Base-by-base conservation (phyloP, 345 rosid genomes). In the Pugionium cornutum region DNA sequence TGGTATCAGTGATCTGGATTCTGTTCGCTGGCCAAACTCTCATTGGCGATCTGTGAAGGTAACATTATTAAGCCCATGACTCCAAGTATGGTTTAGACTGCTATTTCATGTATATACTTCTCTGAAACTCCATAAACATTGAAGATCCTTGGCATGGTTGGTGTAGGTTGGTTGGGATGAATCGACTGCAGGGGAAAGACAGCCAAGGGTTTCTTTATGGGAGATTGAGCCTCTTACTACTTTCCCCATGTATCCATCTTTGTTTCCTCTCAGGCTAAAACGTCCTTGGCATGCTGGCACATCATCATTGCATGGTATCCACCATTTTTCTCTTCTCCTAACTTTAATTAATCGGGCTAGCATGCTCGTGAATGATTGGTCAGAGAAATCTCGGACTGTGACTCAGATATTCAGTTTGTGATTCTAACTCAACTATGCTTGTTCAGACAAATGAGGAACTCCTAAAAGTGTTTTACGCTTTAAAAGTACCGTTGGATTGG, bases 151-250 rank as follows among this genome's bases (percentile, higher is more conserved):
- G 54, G 9, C 3, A 18, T 11, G 46, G n/a, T 29, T 72, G 55
- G 39, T 81, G 68, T 70, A 87, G 94, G 94, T 87, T 73, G 89
- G 89, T 30, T 87, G 94, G 94, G 94, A 84, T 75, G 89, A 87
- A 70, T 87, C 94, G 56, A 82, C 94, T 4, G 84, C 89, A 10
- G 88, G 89, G 18, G 94, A 87, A 75, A 78, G 86, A 75, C 94
- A 84, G 69, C 89, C 88, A 18, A 79, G 89, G 72, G 94, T 84
- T 42, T 87, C 89, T 31, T 70, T 87, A 52, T 83, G 89, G 94
- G 89, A 87, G 77, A 87, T 84, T 70, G 94, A 84, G 67, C 94
- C 94, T 58, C 73, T 87, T 43, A 87, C 94, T 36, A 87, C 85
- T 28, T 87, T 87, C 29, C 94, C 94, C 10, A 87, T 84, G 94